These are phyloP conservation scores for Poa annua DNA, from an alignment of 176 grass and related monocot species.

Conservation along the genomic window DNA sequence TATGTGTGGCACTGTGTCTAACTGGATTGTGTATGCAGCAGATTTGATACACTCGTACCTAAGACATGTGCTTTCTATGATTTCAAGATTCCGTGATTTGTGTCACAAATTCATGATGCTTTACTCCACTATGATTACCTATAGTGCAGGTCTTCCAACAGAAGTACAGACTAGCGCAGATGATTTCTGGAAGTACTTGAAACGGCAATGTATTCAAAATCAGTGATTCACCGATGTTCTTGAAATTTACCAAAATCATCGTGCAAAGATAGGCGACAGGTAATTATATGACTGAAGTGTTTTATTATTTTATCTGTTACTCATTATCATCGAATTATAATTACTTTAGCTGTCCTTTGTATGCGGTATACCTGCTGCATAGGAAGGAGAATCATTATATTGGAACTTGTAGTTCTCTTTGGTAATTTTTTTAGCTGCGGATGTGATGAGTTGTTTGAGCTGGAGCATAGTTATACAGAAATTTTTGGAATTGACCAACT, in stretches of 20 bases:
- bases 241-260: slow-evolving; percentile 23
- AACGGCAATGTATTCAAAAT: slow-evolving; percentile 27
- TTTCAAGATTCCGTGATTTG: slow-evolving; percentile 23
- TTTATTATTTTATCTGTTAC: slow-evolving; percentile 9
- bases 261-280: not conserved
- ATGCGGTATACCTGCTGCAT: not conserved
- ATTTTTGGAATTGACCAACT: slow-evolving; percentile 24
- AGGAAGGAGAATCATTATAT: not conserved
- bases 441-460: slow-evolving; percentile 3
- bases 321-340: not conserved
- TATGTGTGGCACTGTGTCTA: not conserved
- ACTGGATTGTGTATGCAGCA: slow-evolving; percentile 5
- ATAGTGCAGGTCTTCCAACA: slow-evolving; percentile 21
- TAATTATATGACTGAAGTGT: not conserved
- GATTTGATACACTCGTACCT: not conserved
- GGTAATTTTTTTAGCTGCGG: not conserved
- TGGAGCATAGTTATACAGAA: slow-evolving; percentile 2
- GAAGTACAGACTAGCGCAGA: not conserved
- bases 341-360: not conserved
- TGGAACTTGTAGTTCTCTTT: slow-evolving; percentile 14
- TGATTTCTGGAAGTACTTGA: slow-evolving; percentile 18
- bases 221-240: not conserved
- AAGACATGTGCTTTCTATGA: not conserved
- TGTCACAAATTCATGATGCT: not conserved
- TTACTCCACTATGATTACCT: slow-evolving; percentile 30